These are phyloP conservation scores for Fusarium lyarnte DNA, from an alignment of 2,329 filamentous ascomycete species.

Conservation along the genomic window DNA sequence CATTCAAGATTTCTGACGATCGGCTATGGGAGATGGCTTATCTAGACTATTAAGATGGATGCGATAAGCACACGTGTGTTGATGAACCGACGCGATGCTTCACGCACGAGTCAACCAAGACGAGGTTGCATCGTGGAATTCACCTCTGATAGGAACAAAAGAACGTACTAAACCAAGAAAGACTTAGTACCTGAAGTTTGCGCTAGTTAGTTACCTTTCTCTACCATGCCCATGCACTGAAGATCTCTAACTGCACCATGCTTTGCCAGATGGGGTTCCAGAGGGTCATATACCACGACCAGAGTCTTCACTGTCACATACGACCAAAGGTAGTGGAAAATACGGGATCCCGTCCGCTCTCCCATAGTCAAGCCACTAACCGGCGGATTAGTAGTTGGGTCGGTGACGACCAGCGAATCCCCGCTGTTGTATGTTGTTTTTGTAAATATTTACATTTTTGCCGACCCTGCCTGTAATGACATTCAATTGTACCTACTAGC, in stretches of 20 bases:
- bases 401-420: too few relatives aligned
- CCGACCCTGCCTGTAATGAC: too few relatives aligned
- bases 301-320: fast-evolving
- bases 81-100: slow-evolving; percentile 1
- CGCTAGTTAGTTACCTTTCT: background rate
- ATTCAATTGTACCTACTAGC: too few relatives aligned
- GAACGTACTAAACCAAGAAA: background rate
- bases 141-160: background rate
- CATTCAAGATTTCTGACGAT: background rate
- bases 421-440: too few relatives aligned
- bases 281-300: fast-evolving
- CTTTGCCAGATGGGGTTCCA: fast-evolving
- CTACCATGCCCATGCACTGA: background rate
- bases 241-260: background rate
- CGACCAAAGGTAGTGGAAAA: background rate
- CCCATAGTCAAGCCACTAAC: too few relatives aligned
- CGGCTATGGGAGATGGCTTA: background rate
- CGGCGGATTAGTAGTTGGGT: too few relatives aligned
- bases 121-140: background rate
- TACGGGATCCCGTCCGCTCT: too few relatives aligned
- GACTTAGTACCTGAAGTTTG: background rate
- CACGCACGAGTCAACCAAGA: background rate
- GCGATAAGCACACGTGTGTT: slow-evolving; percentile 6
- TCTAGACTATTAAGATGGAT: background rate
- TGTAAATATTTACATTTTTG: too few relatives aligned